phyloP scores from a whole-genome alignment of 306 rosid species.

The barrel medic (Medicago truncatula) region DNA sequence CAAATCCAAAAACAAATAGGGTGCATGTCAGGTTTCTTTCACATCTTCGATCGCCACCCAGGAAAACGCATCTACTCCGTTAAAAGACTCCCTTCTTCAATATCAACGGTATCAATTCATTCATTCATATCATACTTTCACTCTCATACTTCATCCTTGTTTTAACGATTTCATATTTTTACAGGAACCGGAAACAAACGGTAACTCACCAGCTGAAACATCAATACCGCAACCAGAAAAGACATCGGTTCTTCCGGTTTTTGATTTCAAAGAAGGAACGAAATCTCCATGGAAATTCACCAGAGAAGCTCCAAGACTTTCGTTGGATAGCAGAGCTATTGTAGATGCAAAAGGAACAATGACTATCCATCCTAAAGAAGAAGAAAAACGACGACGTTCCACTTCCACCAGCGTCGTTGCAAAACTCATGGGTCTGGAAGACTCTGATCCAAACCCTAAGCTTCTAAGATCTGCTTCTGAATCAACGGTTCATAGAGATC shows the following conservation, averaged over 20 bases:
- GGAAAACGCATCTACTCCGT: conserved; percentile 76
- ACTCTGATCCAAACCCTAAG: conserved; percentile 59
- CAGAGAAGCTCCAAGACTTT: conserved; percentile 87
- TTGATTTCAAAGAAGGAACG: conserved; percentile 82
- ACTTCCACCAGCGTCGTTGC: conserved; percentile 96
- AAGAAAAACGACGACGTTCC: conserved; percentile 72
- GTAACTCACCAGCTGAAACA: not conserved
- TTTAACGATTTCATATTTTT: not conserved
- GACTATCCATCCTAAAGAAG: conserved; percentile 58
- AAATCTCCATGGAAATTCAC: conserved; percentile 81
- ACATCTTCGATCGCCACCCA: conserved; percentile 88
- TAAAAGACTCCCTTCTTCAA: conserved; percentile 63
- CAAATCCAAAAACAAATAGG: conserved; percentile 88
- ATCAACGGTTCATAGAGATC: conserved; percentile 74
- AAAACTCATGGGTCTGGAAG: conserved; percentile 87
- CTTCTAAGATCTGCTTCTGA: conserved; percentile 94
- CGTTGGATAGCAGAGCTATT: conserved; percentile 86
- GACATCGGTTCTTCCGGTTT: conserved; percentile 55
- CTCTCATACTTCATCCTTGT: not conserved
- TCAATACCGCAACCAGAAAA: not conserved
- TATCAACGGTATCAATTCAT: conserved; percentile 46
- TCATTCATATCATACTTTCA: not conserved
- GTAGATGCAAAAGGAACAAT: conserved; percentile 74
- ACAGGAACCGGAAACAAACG: conserved; percentile 48
- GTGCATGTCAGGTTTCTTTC: conserved; percentile 92